phyloP scores from a whole-genome alignment of 352 stramenopile species.

The Phytophthora megakarya region DNA sequence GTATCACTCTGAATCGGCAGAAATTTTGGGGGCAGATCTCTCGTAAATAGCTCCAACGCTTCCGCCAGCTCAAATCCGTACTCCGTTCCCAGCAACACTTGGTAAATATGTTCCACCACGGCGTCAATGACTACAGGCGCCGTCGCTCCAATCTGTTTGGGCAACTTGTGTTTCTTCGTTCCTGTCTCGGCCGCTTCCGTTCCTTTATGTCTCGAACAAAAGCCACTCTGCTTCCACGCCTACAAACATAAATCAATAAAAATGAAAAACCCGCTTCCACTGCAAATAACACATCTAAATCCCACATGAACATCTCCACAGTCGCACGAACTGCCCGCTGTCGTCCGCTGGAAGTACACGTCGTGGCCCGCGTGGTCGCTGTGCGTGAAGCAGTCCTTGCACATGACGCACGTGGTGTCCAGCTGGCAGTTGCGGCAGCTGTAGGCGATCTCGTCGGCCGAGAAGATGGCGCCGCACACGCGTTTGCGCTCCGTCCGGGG shows the following conservation, averaged over 20 bases:
- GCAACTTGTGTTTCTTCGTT: conserved; percentile 63
- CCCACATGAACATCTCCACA: conserved; percentile 82
- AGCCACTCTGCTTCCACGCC: conserved; percentile 80
- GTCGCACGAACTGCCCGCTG: conserved; percentile 85
- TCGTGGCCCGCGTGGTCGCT: conserved; percentile 83
- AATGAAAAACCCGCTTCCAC: conserved; percentile 6
- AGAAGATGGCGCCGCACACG: conserved; percentile 86
- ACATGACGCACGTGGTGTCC: conserved; percentile 87
- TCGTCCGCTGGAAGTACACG: conserved; percentile 88
- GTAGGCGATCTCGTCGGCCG: conserved; percentile 86
- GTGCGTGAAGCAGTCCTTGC: conserved; percentile 85
- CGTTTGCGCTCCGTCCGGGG: conserved; percentile 66
- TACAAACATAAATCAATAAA: conserved; percentile 31
- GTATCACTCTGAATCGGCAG: conserved; percentile 45
- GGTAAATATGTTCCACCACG: conserved; percentile 77
- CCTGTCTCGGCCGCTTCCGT: conserved; percentile 38
- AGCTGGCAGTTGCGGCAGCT: conserved; percentile 89
- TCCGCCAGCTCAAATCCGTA: conserved; percentile 75
- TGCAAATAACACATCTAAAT: background rate
- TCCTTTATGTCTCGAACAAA: conserved; percentile 83
- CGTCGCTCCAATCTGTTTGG: conserved; percentile 55
- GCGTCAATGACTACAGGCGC: conserved; percentile 75
- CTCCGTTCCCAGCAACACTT: conserved; percentile 67
- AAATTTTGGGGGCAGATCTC: conserved; percentile 52
- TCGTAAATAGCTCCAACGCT: conserved; percentile 72